Base-by-base conservation (phyloP, 257 asterid genomes). In the Nicotiana obtusifolia region DNA sequence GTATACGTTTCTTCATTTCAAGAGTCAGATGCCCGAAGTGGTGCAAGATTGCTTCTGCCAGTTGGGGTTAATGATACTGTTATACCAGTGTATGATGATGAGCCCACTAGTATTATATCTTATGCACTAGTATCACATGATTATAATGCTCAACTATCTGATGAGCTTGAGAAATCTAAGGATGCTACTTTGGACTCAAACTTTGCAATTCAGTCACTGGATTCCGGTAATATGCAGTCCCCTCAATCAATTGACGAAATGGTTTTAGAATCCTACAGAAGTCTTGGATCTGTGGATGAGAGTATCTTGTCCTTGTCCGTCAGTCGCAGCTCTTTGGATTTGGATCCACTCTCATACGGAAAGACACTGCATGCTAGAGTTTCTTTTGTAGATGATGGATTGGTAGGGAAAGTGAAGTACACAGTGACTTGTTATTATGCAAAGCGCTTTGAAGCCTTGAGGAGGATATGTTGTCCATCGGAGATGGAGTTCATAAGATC, bases 101-200 rank as follows among this genome's bases (percentile, higher is more conserved):
- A 95, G 86, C 99, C 97, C n/a, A 95, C 99, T 2, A 95, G 98
- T 86, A 87, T 93, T 66, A 94, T 95, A 85, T 82, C 99, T 10
- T 90, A 90, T 81, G 95, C 97, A 15, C 97, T 95, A 22, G 88
- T 83, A 77, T 91, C 95, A 10, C 89, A 85, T 62, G 94, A 88
- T 64, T 95, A 91, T 86, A 59, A 84, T 53, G 75, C 41, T 79
- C 97, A 92, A 78, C 64, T 94, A 54, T 88, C 92, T 10, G 90
- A 90, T 75, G 99, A 94, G 83, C 84, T 88, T 16, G 95, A 92
- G 67, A 89, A 88, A 84, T 82, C 84, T 10, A 95, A 87, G 83
- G 95, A 95, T 67, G 22, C 66, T 31, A 28, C 87, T 75, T 49
- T 26, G 4, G 94, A 91, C 57, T 83, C 90, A 8, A 35, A 85